Evolutionary conservation across 2,329 filamentous ascomycete species (phyloP).

Genomic region (Ustulina deusta): DNA sequence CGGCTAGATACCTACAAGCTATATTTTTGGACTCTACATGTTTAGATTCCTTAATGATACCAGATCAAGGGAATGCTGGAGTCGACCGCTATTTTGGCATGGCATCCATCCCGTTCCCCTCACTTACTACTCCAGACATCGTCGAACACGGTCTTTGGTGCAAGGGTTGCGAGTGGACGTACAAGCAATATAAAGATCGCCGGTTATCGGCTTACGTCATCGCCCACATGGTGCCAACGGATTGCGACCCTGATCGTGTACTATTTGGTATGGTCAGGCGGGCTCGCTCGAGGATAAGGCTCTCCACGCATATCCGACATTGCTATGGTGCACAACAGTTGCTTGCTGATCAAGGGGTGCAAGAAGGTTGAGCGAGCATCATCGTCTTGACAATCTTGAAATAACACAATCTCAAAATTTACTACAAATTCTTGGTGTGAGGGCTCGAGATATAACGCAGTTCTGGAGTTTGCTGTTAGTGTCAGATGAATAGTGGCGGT

Average conservation of each 20-base stretch:
- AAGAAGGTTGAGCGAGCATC: slow-evolving; percentile 27
- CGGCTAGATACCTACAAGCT: slow-evolving; percentile 27
- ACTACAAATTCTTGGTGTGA: slow-evolving; percentile 21
- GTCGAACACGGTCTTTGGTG: slow-evolving; percentile 31
- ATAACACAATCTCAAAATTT: slow-evolving; percentile 23
- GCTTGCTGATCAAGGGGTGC: slow-evolving; percentile 21
- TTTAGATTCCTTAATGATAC: slow-evolving; percentile 26
- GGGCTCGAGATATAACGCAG: slow-evolving; percentile 19
- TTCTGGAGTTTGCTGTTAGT: slow-evolving; percentile 25
- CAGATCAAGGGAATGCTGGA: slow-evolving; percentile 16
- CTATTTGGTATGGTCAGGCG: slow-evolving; percentile 24
- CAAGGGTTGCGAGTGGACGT: slow-evolving; percentile 28
- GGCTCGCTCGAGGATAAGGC: slow-evolving; percentile 17
- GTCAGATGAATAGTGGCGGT: slow-evolving; percentile 18
- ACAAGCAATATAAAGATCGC: slow-evolving; percentile 14
- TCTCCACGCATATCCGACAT: slow-evolving; percentile 21
- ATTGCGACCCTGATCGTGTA: slow-evolving; percentile 21
- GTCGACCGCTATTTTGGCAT: slow-evolving; percentile 27
- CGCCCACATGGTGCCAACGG: slow-evolving; percentile 25
- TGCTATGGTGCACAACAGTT: slow-evolving; percentile 31
- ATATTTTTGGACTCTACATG: slow-evolving; percentile 26
- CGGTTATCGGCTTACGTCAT: slow-evolving; percentile 12
- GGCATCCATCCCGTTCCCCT: slow-evolving; percentile 32
- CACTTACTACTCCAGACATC: slow-evolving; percentile 19
- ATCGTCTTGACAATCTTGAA: slow-evolving; percentile 25